These are phyloP conservation scores for Telfairia occidentalis DNA, from an alignment of 331 rosid genomes.

Conservation along the genomic window DNA sequence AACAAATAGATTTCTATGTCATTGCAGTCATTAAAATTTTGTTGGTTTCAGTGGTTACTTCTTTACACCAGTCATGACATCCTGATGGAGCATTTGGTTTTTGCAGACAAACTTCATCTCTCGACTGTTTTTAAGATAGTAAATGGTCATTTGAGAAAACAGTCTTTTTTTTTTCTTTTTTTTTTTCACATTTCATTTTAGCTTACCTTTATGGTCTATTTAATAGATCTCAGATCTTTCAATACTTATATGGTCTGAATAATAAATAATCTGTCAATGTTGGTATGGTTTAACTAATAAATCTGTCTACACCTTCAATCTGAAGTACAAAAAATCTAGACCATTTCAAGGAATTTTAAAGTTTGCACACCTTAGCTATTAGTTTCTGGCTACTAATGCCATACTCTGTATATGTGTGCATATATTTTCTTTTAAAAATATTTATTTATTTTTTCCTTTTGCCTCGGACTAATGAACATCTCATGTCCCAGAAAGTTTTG, in stretches of 20 bases:
- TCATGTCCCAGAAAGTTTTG: constrained; percentile 47
- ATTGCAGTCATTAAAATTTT: background rate
- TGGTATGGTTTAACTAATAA: background rate
- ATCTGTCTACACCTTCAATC: background rate
- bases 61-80: background rate
- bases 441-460: background rate
- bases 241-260: background rate
- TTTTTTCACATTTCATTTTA: background rate
- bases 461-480: background rate
- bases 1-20: background rate
- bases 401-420: background rate
- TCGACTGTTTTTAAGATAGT: background rate
- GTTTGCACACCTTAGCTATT: background rate
- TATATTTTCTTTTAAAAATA: background rate
- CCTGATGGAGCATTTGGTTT: background rate
- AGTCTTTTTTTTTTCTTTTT: background rate
- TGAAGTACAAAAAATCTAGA: background rate
- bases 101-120: background rate
- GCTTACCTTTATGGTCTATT: no score
- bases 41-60: background rate
- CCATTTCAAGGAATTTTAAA: background rate
- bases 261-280: no score
- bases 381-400: background rate
- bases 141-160: background rate
- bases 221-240: no score